Conservation (phyloP, 2,329 filamentous ascomycete species). For the Fusarium virguliforme region DNA sequence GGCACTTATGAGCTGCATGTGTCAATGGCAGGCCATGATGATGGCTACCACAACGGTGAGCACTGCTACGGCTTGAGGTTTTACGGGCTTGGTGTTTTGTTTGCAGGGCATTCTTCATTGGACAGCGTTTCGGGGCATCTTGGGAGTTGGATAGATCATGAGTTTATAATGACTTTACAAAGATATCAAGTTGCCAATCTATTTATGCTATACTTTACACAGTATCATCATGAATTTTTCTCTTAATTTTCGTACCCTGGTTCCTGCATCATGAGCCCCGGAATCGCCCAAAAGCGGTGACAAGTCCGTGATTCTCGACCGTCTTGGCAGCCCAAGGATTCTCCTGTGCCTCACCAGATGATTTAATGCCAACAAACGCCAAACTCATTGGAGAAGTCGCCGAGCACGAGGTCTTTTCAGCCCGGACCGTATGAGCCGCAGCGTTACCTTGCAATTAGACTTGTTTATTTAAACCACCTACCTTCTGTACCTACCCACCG, state of each 20-base stretch:
- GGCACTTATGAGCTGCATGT: conserved; percentile 41
- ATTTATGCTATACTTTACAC: neutral
- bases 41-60: neutral
- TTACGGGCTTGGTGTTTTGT: neutral
- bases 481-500: too few relatives aligned
- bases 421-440: neutral
- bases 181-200: neutral
- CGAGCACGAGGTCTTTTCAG: neutral
- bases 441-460: neutral
- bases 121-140: neutral
- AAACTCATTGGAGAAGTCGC: conserved; percentile 19
- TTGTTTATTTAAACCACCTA: neutral
- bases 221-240: too few relatives aligned
- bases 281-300: neutral
- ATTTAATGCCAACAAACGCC: neutral
- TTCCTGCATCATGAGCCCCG: neutral
- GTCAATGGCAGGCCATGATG: conserved; percentile 30
- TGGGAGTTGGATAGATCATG: neutral
- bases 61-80: conserved; percentile 1
- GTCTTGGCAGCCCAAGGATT: conserved; percentile 4
- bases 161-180: neutral
- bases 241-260: neutral
- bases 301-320: neutral
- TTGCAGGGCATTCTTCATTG: neutral
- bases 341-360: neutral